A percentile compares a stretch with the other conserved stretches of the same genome.
Evolutionary conservation across 108 stramenopile genomes (phyloP).

Genomic region (Parmales sp.): DNA sequence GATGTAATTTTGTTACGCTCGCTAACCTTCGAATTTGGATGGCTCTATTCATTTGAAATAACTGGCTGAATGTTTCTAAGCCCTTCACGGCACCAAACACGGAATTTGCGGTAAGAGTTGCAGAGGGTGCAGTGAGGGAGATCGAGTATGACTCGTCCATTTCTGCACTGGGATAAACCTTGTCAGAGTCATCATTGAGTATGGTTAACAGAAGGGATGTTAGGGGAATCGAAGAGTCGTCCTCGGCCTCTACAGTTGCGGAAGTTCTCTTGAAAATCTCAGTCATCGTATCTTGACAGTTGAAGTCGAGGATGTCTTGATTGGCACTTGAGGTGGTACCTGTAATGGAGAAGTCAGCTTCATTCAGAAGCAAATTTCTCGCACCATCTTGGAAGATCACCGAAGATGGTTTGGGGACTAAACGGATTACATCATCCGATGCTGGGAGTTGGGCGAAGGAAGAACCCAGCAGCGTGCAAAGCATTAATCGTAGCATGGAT

Average conservation of each 20-base stretch:
- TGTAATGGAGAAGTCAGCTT: too few species aligned
- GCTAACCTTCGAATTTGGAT: neutral
- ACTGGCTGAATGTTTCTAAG: neutral
- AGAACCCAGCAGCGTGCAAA: too few species aligned
- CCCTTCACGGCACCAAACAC: neutral
- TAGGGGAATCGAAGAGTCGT: neutral
- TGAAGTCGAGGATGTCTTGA: neutral
- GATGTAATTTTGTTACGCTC: too few species aligned
- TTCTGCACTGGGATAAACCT: neutral
- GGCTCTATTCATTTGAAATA: neutral
- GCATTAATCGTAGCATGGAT: too few species aligned
- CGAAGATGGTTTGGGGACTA: too few species aligned
- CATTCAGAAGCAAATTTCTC: too few species aligned
- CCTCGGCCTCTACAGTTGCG: too few species aligned
- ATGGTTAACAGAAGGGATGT: neutral
- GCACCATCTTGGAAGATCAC: too few species aligned
- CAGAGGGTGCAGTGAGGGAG: neutral
- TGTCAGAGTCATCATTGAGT: neutral
- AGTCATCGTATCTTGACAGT: neutral
- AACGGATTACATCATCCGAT: too few species aligned
- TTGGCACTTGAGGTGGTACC: too few species aligned
- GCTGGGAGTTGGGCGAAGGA: too few species aligned
- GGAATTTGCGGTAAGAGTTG: neutral
- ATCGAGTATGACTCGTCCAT: neutral
- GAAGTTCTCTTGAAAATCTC: neutral